Conservation (phyloP, 2,329 filamentous ascomycete species). For the Cladorrhinum sp. region DNA sequence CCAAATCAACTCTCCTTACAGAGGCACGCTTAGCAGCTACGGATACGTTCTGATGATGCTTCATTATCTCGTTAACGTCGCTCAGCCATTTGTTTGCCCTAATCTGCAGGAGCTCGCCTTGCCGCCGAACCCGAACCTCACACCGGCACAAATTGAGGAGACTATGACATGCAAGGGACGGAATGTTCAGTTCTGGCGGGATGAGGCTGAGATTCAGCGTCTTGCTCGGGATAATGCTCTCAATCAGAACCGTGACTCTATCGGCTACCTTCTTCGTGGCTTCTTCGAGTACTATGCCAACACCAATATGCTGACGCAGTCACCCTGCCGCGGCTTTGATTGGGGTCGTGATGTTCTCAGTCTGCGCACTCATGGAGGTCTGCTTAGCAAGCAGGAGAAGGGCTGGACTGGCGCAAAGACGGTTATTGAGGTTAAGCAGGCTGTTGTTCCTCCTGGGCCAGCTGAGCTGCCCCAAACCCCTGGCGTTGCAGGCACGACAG, state of each 20-base stretch:
- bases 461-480: background rate
- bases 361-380: slow-evolving; percentile 66
- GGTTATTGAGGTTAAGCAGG: slow-evolving; percentile 47
- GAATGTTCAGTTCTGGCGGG: slow-evolving; percentile 73
- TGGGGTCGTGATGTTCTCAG: slow-evolving; percentile 81
- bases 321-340: slow-evolving; percentile 60
- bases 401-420: slow-evolving; percentile 85
- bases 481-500: background rate
- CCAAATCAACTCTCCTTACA: slow-evolving; percentile 82
- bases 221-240: slow-evolving; percentile 58
- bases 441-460: slow-evolving; percentile 13
- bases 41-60: slow-evolving; percentile 91
- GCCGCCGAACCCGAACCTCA: slow-evolving; percentile 39
- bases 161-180: slow-evolving; percentile 57
- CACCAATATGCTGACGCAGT: slow-evolving; percentile 50
- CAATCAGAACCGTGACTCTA: slow-evolving; percentile 64
- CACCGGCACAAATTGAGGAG: slow-evolving; percentile 38
- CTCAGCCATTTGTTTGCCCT: slow-evolving; percentile 74
- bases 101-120: slow-evolving; percentile 68
- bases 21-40: slow-evolving; percentile 82
- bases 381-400: slow-evolving; percentile 72
- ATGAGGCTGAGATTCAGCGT: slow-evolving; percentile 65
- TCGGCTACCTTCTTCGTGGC: slow-evolving; percentile 70
- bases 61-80: slow-evolving; percentile 84
- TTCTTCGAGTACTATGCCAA: slow-evolving; percentile 88